phyloP scores from a whole-genome alignment of 441 rosid species.

The Populus hybrid region DNA sequence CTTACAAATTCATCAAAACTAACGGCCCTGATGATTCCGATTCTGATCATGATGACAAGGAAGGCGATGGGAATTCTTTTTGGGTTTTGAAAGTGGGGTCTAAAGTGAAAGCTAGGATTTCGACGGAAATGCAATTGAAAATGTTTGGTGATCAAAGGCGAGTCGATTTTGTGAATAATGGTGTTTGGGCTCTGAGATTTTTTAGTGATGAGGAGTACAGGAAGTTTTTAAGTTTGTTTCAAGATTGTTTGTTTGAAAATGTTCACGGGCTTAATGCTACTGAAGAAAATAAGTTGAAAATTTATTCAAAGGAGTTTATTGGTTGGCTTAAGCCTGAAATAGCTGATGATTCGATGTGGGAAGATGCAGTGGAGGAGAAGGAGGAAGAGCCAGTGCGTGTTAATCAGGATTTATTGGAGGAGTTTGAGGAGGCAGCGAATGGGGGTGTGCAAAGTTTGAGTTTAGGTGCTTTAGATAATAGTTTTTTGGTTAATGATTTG shows the following conservation, averaged over 20 bases:
- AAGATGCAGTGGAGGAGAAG: constrained; percentile 71
- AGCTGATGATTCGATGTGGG: constrained; percentile 98
- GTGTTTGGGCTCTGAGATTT: constrained; percentile 91
- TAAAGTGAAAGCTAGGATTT: constrained; percentile 62
- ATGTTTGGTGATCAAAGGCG: constrained; percentile 69
- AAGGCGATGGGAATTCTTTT: constrained; percentile 30
- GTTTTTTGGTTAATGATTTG: constrained; percentile 83
- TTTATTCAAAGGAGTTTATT: constrained; percentile 85
- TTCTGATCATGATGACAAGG: constrained; percentile 23
- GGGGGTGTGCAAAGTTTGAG: constrained; percentile 93
- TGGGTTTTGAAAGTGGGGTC: constrained; percentile 71
- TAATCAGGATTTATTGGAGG: constrained; percentile 45
- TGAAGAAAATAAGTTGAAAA: constrained; percentile 73
- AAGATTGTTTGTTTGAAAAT: constrained; percentile 86
- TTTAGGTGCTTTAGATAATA: constrained; percentile 80
- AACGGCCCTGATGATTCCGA: constrained; percentile 46
- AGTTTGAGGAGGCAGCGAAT: constrained; percentile 66
- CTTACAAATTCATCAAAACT: constrained; percentile 43
- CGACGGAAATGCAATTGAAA: constrained; percentile 66
- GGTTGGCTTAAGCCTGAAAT: constrained; percentile 88
- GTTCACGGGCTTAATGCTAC: constrained; percentile 65
- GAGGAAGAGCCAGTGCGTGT: constrained; percentile 37
- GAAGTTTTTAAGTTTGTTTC: constrained; percentile 43
- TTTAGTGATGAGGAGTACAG: constrained; percentile 52
- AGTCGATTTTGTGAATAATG: constrained; percentile 75